Conservation (phyloP, 305 asterid species). For the Solanum hybrid region DNA sequence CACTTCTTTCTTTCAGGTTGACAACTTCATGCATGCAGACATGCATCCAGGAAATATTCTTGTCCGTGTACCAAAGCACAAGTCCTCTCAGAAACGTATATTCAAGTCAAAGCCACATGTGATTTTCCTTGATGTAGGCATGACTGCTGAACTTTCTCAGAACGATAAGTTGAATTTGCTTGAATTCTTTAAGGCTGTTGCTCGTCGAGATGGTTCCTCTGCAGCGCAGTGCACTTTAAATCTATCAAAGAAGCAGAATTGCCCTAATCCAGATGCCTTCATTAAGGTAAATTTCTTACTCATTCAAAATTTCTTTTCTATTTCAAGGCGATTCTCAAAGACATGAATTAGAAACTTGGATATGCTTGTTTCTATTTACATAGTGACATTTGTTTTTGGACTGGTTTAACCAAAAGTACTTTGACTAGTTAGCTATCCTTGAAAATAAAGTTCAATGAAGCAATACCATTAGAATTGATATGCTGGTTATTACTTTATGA, state of each 20-base stretch:
- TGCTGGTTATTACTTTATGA: background rate
- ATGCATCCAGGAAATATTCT: slow-evolving; percentile 99
- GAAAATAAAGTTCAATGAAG: background rate
- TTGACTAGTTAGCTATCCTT: background rate
- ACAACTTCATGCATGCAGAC: slow-evolving; percentile 97
- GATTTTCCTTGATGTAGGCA: slow-evolving; percentile 93
- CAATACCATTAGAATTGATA: background rate
- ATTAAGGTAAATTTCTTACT: slow-evolving; percentile 38
- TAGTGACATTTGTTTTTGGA: background rate
- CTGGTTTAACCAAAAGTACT: background rate
- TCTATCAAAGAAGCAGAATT: slow-evolving; percentile 77
- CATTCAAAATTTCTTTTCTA: background rate
- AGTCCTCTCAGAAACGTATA: slow-evolving; percentile 49
- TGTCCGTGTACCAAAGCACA: slow-evolving; percentile 54
- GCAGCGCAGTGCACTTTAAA: slow-evolving; percentile 72
- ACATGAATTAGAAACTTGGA: background rate
- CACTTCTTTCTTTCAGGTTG: slow-evolving; percentile 52
- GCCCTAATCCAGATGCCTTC: slow-evolving; percentile 87
- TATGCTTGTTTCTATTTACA: background rate
- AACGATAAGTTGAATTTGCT: slow-evolving; percentile 59
- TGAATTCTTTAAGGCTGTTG: slow-evolving; percentile 84
- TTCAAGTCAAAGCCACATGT: slow-evolving; percentile 88
- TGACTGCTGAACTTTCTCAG: slow-evolving; percentile 95
- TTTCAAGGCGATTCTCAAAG: background rate
- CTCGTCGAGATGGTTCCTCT: slow-evolving; percentile 79